phyloP scores from a whole-genome alignment of 148 eudicot genomes.

The Rhododendron henanense region DNA sequence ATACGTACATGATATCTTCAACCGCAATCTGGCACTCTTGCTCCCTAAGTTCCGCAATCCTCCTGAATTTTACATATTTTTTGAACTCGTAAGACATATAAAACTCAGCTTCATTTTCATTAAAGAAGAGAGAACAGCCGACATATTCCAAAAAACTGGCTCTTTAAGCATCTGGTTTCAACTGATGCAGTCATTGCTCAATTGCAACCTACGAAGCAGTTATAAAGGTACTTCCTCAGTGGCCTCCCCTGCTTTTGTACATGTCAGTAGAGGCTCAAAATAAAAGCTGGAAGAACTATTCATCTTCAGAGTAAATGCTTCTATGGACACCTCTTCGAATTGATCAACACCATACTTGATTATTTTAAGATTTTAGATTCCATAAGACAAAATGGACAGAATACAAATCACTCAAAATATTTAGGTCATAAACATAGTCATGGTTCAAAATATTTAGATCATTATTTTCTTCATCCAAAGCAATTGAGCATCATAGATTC shows the following conservation, averaged over 20 bases:
- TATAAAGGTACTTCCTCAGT: not conserved
- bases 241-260: not conserved
- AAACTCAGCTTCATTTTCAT: not conserved
- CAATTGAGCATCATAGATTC: not conserved
- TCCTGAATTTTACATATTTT: conserved; percentile 41
- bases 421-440: not conserved
- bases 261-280: not conserved
- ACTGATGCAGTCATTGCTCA: not conserved
- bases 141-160: not conserved
- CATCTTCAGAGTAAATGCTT: not conserved
- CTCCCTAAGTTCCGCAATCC: conserved; percentile 72
- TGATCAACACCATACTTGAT: not conserved
- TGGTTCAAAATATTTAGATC: not conserved
- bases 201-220: not conserved
- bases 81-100: not conserved
- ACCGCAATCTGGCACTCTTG: conserved; percentile 50
- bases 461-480: not conserved
- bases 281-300: not conserved
- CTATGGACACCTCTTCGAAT: not conserved
- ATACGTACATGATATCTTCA: conserved; percentile 71
- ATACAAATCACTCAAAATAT: not conserved
- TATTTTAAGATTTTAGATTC: not conserved
- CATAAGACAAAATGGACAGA: not conserved
- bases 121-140: not conserved
- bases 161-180: not conserved